Evolutionary conservation across 139 green algal genomes (phyloP), one percentile per base, ranked within the genome.

Genomic region (Marvania coccoides): DNA sequence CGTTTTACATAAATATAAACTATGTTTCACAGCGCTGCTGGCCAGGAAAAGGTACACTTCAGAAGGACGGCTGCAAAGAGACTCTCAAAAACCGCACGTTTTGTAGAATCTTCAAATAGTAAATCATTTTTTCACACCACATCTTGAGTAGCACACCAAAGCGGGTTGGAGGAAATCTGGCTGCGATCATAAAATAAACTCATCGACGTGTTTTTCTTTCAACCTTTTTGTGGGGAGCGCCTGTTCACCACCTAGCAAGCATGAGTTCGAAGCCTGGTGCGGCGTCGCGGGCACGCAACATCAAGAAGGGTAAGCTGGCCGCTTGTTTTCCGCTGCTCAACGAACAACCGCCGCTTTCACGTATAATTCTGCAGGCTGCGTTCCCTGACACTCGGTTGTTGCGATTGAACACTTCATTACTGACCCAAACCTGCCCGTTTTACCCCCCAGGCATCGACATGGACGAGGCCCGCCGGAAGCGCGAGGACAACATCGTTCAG

Each of bases 401-500:
- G 47, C 13, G 47, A 9, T 10, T 57, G 47, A 10, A 13, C 13
- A 10, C 26, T 57, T 2, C 0, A 26, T 57, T 1, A 46, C 10
- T 57, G 29, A 57, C 12, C 10, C 29, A 57, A 57, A 57, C 8
- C 29, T 57, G 29, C 29, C 47, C 29, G 47, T 26, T 57, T 12
- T 42, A 9, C 19, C 38, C 8, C 95, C 81, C 94, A 96, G 77
- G 86, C 13, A 85, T 96, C 14, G 93, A 98, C 61, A 69, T 80
- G 6, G 94, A 99, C 55, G 94, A 98, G 67, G 86, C 89, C 0
- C 78, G 92, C 6, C 74, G 93, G 24, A 97, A 98, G 85, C 82
- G 94, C 14, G 94, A 97, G 77, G 91, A 98, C 62, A 95, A 95
- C 54, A 95, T 98, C 64, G 86, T 98, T 5, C 85, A 95, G 74